Percentiles rank a stretch among this genome's conserved stretches.
These are phyloP conservation scores for Jasminum sambac DNA, from an alignment of 257 asterid species.

Conservation along the genomic window DNA sequence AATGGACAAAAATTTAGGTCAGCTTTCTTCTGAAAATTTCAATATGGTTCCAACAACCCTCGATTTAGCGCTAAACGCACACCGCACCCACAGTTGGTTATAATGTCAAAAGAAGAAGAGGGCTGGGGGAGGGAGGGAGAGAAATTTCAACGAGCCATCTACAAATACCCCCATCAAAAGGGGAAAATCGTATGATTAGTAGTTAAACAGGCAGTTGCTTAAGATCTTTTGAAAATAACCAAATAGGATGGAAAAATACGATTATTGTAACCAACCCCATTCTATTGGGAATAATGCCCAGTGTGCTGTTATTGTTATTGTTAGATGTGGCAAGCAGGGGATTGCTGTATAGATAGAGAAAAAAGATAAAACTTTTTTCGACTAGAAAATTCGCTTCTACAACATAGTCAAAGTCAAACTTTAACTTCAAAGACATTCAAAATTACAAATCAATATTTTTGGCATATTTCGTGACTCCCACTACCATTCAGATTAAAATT, in stretches of 20 bases:
- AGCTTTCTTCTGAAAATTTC: not conserved
- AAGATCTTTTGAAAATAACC: not conserved
- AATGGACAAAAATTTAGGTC: not conserved
- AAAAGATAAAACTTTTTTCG: not conserved
- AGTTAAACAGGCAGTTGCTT: too few relatives aligned
- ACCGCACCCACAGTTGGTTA: not conserved
- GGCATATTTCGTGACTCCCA: too few relatives aligned
- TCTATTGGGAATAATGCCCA: not conserved
- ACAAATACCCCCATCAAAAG: not conserved
- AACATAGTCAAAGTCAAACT: too few relatives aligned
- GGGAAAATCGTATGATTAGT: not conserved
- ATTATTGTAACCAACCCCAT: not conserved
- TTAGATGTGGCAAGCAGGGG: not conserved
- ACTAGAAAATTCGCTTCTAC: too few relatives aligned
- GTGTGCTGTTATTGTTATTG: not conserved
- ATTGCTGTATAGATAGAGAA: not conserved
- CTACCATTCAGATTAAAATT: too few relatives aligned
- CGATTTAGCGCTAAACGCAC: not conserved
- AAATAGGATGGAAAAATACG: not conserved
- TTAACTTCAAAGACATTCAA: too few relatives aligned
- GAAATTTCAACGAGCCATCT: not conserved
- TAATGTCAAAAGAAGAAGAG: not conserved
- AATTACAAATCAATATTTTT: too few relatives aligned
- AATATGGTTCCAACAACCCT: not conserved
- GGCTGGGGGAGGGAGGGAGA: not conserved